Evolutionary conservation across 2,329 filamentous ascomycete genomes (phyloP), one percentile per base, ranked within the genome.

Genomic region (Escovopsis sp.): DNA sequence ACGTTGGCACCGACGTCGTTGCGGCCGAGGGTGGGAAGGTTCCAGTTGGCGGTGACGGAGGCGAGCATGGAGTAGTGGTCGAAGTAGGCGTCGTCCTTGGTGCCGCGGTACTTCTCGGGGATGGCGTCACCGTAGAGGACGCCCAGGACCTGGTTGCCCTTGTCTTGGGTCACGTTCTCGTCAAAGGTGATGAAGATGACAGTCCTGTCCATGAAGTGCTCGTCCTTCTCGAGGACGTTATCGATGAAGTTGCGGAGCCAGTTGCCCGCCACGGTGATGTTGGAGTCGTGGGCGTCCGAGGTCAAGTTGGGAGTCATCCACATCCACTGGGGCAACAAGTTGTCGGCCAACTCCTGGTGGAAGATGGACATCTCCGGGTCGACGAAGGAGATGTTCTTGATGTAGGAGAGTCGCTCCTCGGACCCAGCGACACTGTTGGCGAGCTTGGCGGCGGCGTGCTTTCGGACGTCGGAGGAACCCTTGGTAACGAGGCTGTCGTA

Each of bases 171-270:
- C 52, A 80, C 74, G 57, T 79, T 83, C 64, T 91, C 85, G 49
- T 91, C 85, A 54, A 86, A 91, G 9, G 78, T 88, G 46, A 91
- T 60, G 5, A 89, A 65, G 9, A 91, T 71, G 1, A 91, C 70
- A 0, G 82, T 88, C 54, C 82, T 75, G 40, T 82, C 65, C 75
- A 80, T 82, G 61, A 91, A 89, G 50, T 80, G 72, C 39, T 66
- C 60, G 63, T 89, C 72, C 28, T 11, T 32, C 33, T 69, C 58
- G 6, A 91, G 68, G 8, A 91, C 75, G 0, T 83, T 82, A 44
- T 75, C 70, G 1, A 91, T 61, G 63, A 87, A 88, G 39, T 55
- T 63, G 33, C 74, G 71, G 12, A 76, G 73, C 81, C 82, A 91
- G 12, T 62, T 53, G 3, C 81, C 82, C 2, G 82, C 81, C 26